phyloP scores from a whole-genome alignment of 2,329 filamentous ascomycete species.

The Geosmithia putterillii region DNA sequence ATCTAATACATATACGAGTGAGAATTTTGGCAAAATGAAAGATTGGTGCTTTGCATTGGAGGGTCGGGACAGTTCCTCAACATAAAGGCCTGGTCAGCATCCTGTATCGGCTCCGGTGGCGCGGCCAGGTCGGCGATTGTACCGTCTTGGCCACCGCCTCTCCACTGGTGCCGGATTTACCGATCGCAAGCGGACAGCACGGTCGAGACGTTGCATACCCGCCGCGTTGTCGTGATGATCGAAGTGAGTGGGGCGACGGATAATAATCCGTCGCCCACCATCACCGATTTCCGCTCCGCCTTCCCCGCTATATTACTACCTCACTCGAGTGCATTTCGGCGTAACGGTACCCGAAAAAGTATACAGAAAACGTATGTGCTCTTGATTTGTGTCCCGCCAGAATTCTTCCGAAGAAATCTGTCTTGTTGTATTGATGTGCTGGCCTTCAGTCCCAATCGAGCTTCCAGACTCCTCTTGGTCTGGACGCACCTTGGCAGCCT shows the following conservation, averaged over 20 bases:
- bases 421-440: too few relatives aligned
- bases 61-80: background rate
- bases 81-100: background rate
- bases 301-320: too few relatives aligned
- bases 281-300: background rate
- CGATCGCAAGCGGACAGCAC: background rate
- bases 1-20: background rate
- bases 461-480: too few relatives aligned
- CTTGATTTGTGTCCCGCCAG: too few relatives aligned
- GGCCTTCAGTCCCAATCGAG: too few relatives aligned
- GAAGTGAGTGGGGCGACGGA: background rate
- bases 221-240: background rate
- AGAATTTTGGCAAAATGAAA: background rate
- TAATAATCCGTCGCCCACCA: background rate
- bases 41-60: background rate
- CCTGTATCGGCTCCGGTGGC: background rate
- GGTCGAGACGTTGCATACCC: background rate
- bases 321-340: background rate
- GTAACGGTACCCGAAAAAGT: background rate
- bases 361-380: too few relatives aligned
- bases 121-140: background rate
- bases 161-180: background rate
- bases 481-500: too few relatives aligned
- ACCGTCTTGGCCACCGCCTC: background rate
- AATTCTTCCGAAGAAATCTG: too few relatives aligned